phyloP scores from a whole-genome alignment of 2,329 filamentous ascomycete genomes.

The Aspergillus udagawae region DNA sequence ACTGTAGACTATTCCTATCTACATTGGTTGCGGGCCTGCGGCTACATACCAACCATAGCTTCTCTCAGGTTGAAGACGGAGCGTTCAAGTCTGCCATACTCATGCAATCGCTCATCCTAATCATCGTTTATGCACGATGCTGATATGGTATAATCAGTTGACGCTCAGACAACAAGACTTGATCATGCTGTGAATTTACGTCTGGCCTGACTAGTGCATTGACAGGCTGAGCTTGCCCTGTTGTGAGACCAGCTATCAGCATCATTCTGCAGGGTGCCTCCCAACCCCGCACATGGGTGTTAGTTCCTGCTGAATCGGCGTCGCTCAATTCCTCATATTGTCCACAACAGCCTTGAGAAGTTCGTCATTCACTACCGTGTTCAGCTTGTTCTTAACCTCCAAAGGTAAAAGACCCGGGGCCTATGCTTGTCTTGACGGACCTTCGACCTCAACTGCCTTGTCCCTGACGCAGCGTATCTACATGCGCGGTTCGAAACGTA shows the following conservation, averaged over 20 bases:
- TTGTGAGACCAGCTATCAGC: neutral
- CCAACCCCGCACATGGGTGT: conserved; percentile 15
- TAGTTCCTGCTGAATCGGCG: conserved; percentile 13
- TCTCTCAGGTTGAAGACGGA: neutral
- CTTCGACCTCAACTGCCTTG: neutral
- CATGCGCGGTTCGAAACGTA: neutral
- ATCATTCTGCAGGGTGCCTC: conserved; percentile 3
- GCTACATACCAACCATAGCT: neutral
- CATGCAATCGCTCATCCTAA: neutral
- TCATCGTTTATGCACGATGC: neutral
- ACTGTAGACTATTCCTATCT: neutral
- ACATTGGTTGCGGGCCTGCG: neutral
- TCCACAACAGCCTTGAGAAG: neutral
- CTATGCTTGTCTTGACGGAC: neutral
- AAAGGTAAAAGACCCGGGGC: neutral
- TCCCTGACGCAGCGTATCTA: neutral
- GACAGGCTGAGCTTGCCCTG: neutral
- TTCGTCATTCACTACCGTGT: neutral
- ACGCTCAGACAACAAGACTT: neutral
- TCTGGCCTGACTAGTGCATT: neutral
- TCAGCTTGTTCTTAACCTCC: neutral
- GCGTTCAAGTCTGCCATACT: neutral
- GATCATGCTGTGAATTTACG: neutral
- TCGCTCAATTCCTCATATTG: conserved; percentile 8
- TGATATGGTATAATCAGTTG: neutral